Evolutionary conservation across 129 eudicot species (phyloP).

Genomic region (Centrapalus pauciflorus): DNA sequence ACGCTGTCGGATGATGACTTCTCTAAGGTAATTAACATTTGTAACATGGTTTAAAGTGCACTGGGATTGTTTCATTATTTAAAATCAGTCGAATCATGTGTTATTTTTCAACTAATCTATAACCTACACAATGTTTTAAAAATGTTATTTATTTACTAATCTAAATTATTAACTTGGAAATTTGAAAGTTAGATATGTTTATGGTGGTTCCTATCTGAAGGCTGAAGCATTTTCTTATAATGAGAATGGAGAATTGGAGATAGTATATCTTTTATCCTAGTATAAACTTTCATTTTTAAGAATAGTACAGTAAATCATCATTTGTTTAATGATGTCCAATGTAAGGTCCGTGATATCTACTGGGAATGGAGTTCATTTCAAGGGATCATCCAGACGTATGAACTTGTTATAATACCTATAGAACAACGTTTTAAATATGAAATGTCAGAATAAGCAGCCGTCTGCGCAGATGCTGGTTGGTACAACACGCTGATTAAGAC

Average conservation of each 20-base stretch:
- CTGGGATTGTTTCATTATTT: not conserved
- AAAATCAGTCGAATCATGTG: not conserved
- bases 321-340: not conserved
- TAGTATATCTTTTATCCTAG: not conserved
- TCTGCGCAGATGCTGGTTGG: no score
- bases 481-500: not conserved
- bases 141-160: not conserved
- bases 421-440: no score
- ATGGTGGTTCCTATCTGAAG: no score
- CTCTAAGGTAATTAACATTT: conserved; percentile 51
- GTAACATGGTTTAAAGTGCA: not conserved
- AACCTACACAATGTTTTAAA: not conserved
- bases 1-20: conserved; percentile 71
- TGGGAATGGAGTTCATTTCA: not conserved
- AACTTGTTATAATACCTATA: no score
- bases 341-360: not conserved
- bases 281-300: not conserved
- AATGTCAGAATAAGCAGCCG: no score
- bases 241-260: not conserved
- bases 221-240: not conserved
- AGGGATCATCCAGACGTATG: no score
- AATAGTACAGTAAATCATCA: not conserved
- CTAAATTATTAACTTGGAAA: not conserved
- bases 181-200: no score
- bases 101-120: not conserved